These are phyloP conservation scores for Dysphania ambrosioides DNA, from an alignment of 148 eudicot genomes.

Conservation along the genomic window DNA sequence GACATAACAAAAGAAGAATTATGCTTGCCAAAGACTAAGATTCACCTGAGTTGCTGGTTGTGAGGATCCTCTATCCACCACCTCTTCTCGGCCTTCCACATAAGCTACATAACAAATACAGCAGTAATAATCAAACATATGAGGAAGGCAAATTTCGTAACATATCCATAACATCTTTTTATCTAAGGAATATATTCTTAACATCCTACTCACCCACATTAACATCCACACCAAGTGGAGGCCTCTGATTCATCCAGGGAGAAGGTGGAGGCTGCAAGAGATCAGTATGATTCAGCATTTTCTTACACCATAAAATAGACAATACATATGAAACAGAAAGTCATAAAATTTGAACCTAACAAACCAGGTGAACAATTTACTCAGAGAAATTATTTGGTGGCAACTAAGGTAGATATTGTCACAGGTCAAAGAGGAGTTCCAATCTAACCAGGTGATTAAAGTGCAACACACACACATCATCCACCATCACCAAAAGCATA, in stretches of 20 bases:
- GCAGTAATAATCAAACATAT: neutral
- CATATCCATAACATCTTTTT: constrained; percentile 1
- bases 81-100: constrained; percentile 76
- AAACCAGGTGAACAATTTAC: no score
- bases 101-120: constrained; percentile 47
- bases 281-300: constrained; percentile 25
- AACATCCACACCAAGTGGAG: constrained; percentile 60
- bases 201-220: constrained; percentile 70
- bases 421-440: no score
- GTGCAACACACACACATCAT: neutral
- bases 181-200: neutral
- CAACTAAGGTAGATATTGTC: no score
- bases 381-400: no score
- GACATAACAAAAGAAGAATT: neutral
- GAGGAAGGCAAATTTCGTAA: constrained; percentile 10
- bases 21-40: neutral
- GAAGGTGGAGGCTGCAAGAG: constrained; percentile 75
- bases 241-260: constrained; percentile 82
- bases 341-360: neutral
- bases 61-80: constrained; percentile 55
- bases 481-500: no score
- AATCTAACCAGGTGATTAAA: neutral
- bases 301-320: constrained; percentile 4
- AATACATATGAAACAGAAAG: neutral
- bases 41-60: constrained; percentile 74